phyloP scores from a whole-genome alignment of 2,329 filamentous ascomycete genomes.

The Trichophyton schoenleinii region DNA sequence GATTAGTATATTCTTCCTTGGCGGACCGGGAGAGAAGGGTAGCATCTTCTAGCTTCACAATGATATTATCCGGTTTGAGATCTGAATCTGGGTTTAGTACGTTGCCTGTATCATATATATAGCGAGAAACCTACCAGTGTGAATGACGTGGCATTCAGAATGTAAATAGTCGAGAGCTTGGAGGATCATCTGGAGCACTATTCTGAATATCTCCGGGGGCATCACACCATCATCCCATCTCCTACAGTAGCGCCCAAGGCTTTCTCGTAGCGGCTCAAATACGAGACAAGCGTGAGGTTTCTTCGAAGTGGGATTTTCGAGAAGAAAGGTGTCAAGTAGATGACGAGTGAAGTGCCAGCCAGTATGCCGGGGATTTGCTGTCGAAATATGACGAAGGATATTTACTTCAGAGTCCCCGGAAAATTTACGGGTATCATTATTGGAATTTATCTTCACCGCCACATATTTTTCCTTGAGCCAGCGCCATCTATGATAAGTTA shows the following conservation, averaged over 20 bases:
- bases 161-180: slow-evolving; percentile 33
- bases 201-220: slow-evolving; percentile 22
- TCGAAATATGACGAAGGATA: neutral
- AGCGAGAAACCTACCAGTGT: slow-evolving; percentile 25
- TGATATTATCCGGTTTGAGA: slow-evolving; percentile 34
- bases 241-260: slow-evolving; percentile 22
- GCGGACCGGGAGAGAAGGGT: slow-evolving; percentile 17
- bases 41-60: slow-evolving; percentile 22
- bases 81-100: slow-evolving; percentile 17
- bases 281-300: slow-evolving; percentile 25
- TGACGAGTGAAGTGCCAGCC: slow-evolving; percentile 23
- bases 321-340: slow-evolving; percentile 22
- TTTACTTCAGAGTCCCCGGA: slow-evolving; percentile 17
- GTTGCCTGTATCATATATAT: no score
- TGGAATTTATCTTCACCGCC: slow-evolving; percentile 24
- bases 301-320: slow-evolving; percentile 11
- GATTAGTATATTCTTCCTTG: slow-evolving; percentile 19
- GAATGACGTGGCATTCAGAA: slow-evolving; percentile 30
- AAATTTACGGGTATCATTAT: slow-evolving; percentile 7
- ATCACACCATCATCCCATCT: slow-evolving; percentile 19
- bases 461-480: slow-evolving; percentile 21
- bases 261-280: slow-evolving; percentile 27
- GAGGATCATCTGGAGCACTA: slow-evolving; percentile 25
- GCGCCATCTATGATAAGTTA: slow-evolving; percentile 15
- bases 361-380: slow-evolving; percentile 16